Conservation (phyloP, 345 rosid species). For the Salix brachista region DNA sequence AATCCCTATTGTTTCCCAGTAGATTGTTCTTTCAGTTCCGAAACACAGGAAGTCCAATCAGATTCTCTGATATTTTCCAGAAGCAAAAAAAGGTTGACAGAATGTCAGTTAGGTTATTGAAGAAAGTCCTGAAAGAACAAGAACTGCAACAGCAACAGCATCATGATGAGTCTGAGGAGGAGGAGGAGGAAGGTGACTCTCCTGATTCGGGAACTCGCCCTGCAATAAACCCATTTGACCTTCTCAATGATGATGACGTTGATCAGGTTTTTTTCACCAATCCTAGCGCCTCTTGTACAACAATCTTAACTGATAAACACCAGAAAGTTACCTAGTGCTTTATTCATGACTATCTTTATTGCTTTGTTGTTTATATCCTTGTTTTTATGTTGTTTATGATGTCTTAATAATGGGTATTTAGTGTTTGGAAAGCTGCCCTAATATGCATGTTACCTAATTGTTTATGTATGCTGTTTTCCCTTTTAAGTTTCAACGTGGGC, state of each 20-base stretch:
- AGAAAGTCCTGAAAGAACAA: slow-evolving; percentile 70
- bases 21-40: neutral
- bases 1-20: neutral
- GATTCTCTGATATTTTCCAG: neutral
- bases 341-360: neutral
- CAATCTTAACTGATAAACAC: neutral
- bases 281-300: neutral
- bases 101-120: slow-evolving; percentile 76
- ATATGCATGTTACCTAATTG: neutral
- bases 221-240: slow-evolving; percentile 65
- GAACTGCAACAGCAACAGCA: slow-evolving; percentile 42
- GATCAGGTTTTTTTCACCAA: slow-evolving; percentile 25
- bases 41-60: neutral
- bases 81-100: neutral
- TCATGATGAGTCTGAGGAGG: slow-evolving; percentile 36
- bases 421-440: neutral
- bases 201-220: slow-evolving; percentile 32
- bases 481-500: neutral
- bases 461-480: neutral
- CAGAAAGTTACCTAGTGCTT: neutral
- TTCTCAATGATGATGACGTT: slow-evolving; percentile 48
- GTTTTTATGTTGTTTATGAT: neutral
- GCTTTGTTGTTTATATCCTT: neutral
- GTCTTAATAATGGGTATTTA: neutral
- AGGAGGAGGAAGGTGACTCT: slow-evolving; percentile 36